Conservation (phyloP, 805 yeast species). For the Debaryomyces tyrocola region DNA sequence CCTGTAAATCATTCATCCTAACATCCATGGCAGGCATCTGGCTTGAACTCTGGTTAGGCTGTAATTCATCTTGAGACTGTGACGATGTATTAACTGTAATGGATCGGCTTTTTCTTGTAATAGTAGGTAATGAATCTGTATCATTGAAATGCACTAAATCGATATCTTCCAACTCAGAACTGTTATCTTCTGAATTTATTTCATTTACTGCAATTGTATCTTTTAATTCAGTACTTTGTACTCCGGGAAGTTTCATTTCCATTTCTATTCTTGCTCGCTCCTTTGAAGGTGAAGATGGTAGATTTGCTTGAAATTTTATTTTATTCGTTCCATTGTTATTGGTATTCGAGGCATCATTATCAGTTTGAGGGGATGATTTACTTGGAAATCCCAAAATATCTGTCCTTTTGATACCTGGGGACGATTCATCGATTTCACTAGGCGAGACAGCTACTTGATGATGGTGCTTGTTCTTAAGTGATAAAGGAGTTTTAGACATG, state of each 20-base stretch:
- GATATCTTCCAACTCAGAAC: conserved; percentile 22
- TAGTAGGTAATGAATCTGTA: conserved; percentile 4
- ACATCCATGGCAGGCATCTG: background rate
- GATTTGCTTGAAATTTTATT: background rate
- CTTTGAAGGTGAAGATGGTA: conserved; percentile 3
- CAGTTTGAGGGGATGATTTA: background rate
- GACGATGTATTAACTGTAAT: background rate
- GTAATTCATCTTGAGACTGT: background rate
- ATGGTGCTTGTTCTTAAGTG: background rate
- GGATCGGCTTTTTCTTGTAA: conserved; percentile 2
- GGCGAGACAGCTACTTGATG: conserved; percentile 9
- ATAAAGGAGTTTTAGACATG: background rate
- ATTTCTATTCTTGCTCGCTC: background rate
- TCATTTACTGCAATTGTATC: conserved; percentile 13
- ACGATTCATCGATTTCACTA: conserved; percentile 20
- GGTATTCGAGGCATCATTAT: background rate
- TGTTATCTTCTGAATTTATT: background rate
- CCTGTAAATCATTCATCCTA: background rate
- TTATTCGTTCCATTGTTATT: background rate
- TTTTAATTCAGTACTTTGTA: conserved; percentile 16
- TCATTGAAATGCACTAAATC: conserved; percentile 11
- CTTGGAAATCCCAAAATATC: background rate
- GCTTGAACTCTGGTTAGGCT: background rate
- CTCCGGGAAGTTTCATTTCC: background rate
- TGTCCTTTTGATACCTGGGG: conserved; percentile 17